A percentile compares a stretch with the other conserved stretches of the same genome.
These are phyloP conservation scores for Plasmodium gonderi DNA, from an alignment of 169 alveolate genomes.

Conservation along the genomic window DNA sequence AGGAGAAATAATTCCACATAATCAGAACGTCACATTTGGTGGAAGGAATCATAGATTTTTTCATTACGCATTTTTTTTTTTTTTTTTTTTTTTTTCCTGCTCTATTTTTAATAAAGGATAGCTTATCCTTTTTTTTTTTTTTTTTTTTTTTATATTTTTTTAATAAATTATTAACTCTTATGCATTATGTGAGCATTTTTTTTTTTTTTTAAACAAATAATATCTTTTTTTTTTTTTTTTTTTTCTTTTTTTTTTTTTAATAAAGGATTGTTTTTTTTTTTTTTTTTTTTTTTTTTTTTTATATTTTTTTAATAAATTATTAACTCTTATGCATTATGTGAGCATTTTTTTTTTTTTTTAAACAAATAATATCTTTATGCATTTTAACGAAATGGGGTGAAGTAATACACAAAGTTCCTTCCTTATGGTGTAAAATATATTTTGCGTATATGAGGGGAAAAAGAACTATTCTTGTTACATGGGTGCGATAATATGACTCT, in stretches of 20 bases:
- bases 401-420: neutral
- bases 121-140: neutral
- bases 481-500: neutral
- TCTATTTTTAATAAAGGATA: neutral
- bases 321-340: neutral
- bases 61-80: neutral
- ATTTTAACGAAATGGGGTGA: neutral
- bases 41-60: neutral
- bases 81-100: no score
- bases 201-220: neutral
- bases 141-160: no score
- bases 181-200: neutral
- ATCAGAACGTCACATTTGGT: neutral
- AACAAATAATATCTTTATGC: neutral
- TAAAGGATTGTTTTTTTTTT: no score
- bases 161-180: neutral
- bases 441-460: neutral
- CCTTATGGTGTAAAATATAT: neutral
- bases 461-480: neutral
- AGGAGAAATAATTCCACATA: neutral
- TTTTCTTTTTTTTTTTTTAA: no score
- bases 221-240: no score
- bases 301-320: no score
- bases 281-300: no score
- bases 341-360: neutral